These are phyloP conservation scores for Flaveria robusta DNA, from an alignment of 129 eudicot genomes.

Conservation along the genomic window DNA sequence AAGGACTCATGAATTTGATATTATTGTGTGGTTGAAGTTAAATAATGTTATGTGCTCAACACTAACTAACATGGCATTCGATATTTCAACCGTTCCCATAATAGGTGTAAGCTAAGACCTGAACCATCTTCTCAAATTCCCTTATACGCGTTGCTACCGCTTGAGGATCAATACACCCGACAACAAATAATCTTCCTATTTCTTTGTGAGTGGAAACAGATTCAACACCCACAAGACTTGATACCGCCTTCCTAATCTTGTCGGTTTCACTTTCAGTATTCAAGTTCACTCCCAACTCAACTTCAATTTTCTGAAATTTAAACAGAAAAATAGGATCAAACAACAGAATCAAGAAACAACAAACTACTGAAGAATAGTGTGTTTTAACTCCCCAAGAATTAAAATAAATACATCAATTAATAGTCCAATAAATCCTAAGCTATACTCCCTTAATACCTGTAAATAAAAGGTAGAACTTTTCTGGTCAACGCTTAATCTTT, in stretches of 20 bases:
- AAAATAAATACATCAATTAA: background rate
- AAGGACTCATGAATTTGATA: constrained; percentile 45
- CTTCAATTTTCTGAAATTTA: constrained; percentile 2
- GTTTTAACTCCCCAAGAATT: background rate
- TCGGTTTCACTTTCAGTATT: background rate
- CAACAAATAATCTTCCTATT: constrained; percentile 1
- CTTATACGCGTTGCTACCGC: background rate
- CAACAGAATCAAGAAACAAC: background rate
- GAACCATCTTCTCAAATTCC: constrained; percentile 12
- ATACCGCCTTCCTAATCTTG: constrained; percentile 13
- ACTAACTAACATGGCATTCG: constrained; percentile 72
- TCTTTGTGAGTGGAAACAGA: constrained; percentile 1
- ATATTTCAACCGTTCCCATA: constrained; percentile 60
- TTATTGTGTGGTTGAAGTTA: constrained; percentile 79
- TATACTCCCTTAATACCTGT: background rate
- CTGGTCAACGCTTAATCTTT: background rate
- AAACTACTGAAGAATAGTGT: background rate
- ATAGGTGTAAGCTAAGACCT: constrained; percentile 39
- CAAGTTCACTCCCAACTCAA: constrained; percentile 4
- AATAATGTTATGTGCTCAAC: constrained; percentile 70
- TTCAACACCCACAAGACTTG: constrained; percentile 17
- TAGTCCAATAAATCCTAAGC: background rate
- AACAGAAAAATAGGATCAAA: background rate
- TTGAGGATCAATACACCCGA: constrained; percentile 18
- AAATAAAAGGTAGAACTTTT: background rate